Percentiles rank a stretch among this genome's conserved stretches.
These are phyloP conservation scores for Aspergillus coremiiformis DNA, from an alignment of 495 filamentous ascomycete species.

Conservation along the genomic window DNA sequence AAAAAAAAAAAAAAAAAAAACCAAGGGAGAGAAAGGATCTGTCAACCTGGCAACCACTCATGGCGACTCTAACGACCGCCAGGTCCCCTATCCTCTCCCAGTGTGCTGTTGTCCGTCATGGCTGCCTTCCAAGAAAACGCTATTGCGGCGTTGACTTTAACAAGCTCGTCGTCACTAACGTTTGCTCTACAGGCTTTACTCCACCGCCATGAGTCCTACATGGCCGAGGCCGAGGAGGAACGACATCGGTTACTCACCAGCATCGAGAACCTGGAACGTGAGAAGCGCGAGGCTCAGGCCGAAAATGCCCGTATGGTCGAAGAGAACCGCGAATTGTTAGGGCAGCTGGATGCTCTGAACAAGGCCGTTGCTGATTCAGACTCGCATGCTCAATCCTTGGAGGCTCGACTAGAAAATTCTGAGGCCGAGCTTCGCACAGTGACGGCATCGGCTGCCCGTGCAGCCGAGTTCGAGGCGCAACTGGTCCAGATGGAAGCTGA, in stretches of 20 bases:
- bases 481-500: slow-evolving; percentile 71
- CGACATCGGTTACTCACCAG: slow-evolving; percentile 58
- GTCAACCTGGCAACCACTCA: slow-evolving; percentile 2
- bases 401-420: slow-evolving; percentile 64
- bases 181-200: slow-evolving; percentile 81
- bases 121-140: slow-evolving; percentile 18
- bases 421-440: slow-evolving; percentile 68
- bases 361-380: slow-evolving; percentile 67
- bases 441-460: slow-evolving; percentile 61
- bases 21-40: neutral
- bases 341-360: slow-evolving; percentile 79
- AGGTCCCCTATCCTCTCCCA: slow-evolving; percentile 24
- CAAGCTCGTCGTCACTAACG: slow-evolving; percentile 49
- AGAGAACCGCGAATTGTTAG: slow-evolving; percentile 70
- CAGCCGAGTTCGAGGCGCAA: slow-evolving; percentile 70
- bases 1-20: neutral
- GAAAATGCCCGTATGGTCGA: slow-evolving; percentile 66
- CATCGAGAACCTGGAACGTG: slow-evolving; percentile 68
- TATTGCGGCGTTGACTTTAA: slow-evolving; percentile 14
- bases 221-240: slow-evolving; percentile 81
- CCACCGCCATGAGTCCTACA: slow-evolving; percentile 84
- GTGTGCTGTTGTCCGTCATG: slow-evolving; percentile 36
- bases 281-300: slow-evolving; percentile 66
- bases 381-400: slow-evolving; percentile 59
- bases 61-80: slow-evolving; percentile 10